Evolutionary conservation across 371 early-diverging fungal species (phyloP).

Genomic region (Syncephalastrum contaminatum): DNA sequence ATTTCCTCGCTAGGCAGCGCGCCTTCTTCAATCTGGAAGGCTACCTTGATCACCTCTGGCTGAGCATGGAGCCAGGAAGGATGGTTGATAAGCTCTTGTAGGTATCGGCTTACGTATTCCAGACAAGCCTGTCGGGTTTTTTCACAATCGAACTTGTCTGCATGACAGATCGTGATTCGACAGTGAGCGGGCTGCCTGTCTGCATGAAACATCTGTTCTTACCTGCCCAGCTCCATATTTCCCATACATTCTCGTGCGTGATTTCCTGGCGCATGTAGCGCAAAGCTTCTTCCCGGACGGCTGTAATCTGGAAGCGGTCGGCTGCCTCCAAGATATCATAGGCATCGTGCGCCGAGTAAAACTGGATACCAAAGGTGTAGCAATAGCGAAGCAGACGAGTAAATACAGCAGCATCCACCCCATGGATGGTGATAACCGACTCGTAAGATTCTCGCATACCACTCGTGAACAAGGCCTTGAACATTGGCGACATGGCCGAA

Average conservation of each 20-base stretch:
- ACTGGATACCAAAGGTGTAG: slow-evolving; percentile 45
- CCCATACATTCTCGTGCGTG: slow-evolving; percentile 49
- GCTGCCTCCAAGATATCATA: slow-evolving; percentile 52
- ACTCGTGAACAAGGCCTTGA: slow-evolving; percentile 56
- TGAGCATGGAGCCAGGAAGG: slow-evolving; percentile 46
- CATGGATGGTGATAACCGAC: slow-evolving; percentile 41
- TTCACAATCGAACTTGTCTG: slow-evolving; percentile 39
- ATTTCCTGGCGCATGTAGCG: slow-evolving; percentile 42
- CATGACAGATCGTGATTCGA: no score
- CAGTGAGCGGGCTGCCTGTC: no score
- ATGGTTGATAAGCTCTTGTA: slow-evolving; percentile 36
- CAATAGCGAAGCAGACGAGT: slow-evolving; percentile 46
- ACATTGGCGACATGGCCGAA: slow-evolving; percentile 53
- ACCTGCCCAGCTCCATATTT: slow-evolving; percentile 56
- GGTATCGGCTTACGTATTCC: slow-evolving; percentile 36
- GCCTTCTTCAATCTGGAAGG: slow-evolving; percentile 46
- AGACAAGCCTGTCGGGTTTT: slow-evolving; percentile 38
- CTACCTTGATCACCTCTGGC: slow-evolving; percentile 43
- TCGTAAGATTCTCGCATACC: slow-evolving; percentile 63
- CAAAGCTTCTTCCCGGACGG: slow-evolving; percentile 51
- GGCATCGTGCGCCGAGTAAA: slow-evolving; percentile 39
- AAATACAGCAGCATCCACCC: slow-evolving; percentile 47
- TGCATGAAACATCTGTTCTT: background rate
- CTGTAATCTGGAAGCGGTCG: slow-evolving; percentile 49
- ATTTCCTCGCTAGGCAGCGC: slow-evolving; percentile 47